Conservation (phyloP, 306 rosid genomes). For the apple (Malus domestica) region DNA sequence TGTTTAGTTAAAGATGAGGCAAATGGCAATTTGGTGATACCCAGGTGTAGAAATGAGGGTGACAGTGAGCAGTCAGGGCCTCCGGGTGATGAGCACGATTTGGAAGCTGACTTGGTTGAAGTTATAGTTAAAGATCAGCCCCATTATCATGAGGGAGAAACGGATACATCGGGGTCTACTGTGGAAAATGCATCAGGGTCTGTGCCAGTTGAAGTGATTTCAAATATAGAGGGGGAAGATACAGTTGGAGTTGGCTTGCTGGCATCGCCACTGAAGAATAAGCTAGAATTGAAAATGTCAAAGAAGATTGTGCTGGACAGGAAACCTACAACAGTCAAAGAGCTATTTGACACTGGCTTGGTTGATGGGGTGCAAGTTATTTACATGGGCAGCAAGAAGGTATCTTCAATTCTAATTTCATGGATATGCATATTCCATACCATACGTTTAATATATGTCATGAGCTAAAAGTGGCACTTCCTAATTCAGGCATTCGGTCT, state of each 20-base stretch:
- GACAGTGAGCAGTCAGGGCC: slow-evolving; percentile 8
- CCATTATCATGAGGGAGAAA: neutral
- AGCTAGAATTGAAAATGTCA: slow-evolving; percentile 63
- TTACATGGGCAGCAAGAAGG: slow-evolving; percentile 89
- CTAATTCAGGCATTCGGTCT: slow-evolving; percentile 63
- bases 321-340: slow-evolving; percentile 70
- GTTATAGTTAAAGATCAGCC: slow-evolving; percentile 5
- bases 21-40: slow-evolving; percentile 2
- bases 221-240: slow-evolving; percentile 27
- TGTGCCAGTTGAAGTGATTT: slow-evolving; percentile 11
- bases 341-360: slow-evolving; percentile 86
- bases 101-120: neutral
- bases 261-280: slow-evolving; percentile 26
- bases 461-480: slow-evolving; percentile 13
- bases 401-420: slow-evolving; percentile 17
- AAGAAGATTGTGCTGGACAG: slow-evolving; percentile 48
- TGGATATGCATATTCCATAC: neutral
- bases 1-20: slow-evolving; percentile 2
- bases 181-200: slow-evolving; percentile 11
- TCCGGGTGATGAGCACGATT: slow-evolving; percentile 16
- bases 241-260: slow-evolving; percentile 16
- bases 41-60: slow-evolving; percentile 1
- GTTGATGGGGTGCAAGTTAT: slow-evolving; percentile 87
- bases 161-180: slow-evolving; percentile 15
- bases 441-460: neutral